These are phyloP conservation scores for Aspergillus sp. DNA, from an alignment of 2,329 filamentous ascomycete species.

Conservation along the genomic window DNA sequence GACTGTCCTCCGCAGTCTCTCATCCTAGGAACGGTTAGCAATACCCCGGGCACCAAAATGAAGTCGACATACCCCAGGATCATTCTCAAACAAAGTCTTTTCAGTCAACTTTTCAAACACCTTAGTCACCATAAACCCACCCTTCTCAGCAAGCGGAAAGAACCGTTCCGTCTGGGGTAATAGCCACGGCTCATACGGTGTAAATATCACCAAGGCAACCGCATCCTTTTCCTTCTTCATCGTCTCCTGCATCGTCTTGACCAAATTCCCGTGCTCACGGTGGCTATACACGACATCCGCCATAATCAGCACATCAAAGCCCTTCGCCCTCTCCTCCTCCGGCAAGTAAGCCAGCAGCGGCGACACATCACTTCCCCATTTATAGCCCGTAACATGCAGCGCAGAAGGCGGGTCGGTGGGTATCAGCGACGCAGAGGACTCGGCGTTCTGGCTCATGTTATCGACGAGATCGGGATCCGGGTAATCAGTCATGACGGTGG, in stretches of 20 bases:
- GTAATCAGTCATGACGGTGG: slow-evolving; percentile 80
- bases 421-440: slow-evolving; percentile 51
- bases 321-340: slow-evolving; percentile 24
- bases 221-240: slow-evolving; percentile 58
- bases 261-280: slow-evolving; percentile 76
- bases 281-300: slow-evolving; percentile 92
- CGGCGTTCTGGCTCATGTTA: slow-evolving; percentile 76
- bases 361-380: slow-evolving; percentile 72
- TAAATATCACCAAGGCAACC: slow-evolving; percentile 85
- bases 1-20: slow-evolving; percentile 76
- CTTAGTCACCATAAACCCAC: slow-evolving; percentile 75
- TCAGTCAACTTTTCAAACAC: slow-evolving; percentile 80
- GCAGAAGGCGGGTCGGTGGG: slow-evolving; percentile 32
- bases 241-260: slow-evolving; percentile 69
- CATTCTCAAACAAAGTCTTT: slow-evolving; percentile 83
- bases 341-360: slow-evolving; percentile 61
- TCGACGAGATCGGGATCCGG: slow-evolving; percentile 79
- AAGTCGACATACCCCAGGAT: slow-evolving; percentile 64
- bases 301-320: slow-evolving; percentile 79
- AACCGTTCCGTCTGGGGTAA: slow-evolving; percentile 81
- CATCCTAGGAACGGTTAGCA: slow-evolving; percentile 54
- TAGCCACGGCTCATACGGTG: slow-evolving; percentile 89
- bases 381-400: slow-evolving; percentile 68
- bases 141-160: slow-evolving; percentile 71
- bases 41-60: neutral